phyloP scores from a whole-genome alignment of 164 flowering plant genomes.

The Pachysandra terminalis region DNA sequence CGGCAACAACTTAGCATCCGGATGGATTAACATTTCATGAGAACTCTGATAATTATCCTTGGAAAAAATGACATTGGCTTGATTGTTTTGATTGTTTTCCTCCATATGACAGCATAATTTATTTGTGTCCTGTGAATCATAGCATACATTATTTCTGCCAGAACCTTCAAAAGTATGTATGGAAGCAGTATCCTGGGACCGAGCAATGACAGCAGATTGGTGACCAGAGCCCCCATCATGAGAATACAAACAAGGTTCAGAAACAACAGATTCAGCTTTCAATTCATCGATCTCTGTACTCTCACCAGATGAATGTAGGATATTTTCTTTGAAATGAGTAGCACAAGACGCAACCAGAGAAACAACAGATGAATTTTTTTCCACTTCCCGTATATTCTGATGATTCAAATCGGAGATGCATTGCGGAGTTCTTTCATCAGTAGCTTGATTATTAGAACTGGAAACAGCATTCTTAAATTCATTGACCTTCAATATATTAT shows the following conservation, averaged over 20 bases:
- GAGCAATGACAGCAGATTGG: not conserved
- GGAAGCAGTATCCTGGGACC: conserved; percentile 5
- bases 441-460: conserved; percentile 2
- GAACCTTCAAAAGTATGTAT: not conserved
- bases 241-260: not conserved
- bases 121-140: not conserved
- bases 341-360: conserved; percentile 12
- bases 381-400: conserved; percentile 6
- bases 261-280: conserved; percentile 1
- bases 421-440: conserved; percentile 7
- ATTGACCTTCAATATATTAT: not conserved
- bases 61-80: not conserved
- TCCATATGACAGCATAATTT: not conserved
- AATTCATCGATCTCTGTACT: conserved; percentile 7
- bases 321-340: not conserved
- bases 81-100: not conserved
- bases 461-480: conserved; percentile 11
- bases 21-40: not conserved
- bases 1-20: conserved; percentile 3
- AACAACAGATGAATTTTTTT: conserved; percentile 7
- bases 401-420: conserved; percentile 11
- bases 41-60: conserved; percentile 4
- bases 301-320: conserved; percentile 9
- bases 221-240: not conserved
- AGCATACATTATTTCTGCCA: not conserved